Evolutionary conservation across 768 basidiomycete species (phyloP).

Genomic region (Hypsizygus marmoreus): DNA sequence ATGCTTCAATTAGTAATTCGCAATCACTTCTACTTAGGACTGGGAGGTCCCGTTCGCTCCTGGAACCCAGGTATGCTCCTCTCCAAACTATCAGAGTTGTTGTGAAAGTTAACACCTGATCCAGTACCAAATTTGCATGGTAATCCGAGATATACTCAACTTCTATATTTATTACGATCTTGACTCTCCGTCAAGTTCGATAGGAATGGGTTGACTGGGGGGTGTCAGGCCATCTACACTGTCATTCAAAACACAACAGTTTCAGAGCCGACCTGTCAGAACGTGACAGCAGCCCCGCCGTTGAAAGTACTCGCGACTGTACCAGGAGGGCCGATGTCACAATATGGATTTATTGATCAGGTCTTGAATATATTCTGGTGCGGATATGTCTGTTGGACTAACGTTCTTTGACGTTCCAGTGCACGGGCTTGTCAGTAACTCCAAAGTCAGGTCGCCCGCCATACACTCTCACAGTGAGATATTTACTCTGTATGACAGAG

Average conservation of each 20-base stretch:
- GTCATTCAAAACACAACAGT: constrained; percentile 43
- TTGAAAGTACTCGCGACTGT: constrained; percentile 38
- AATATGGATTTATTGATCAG: constrained; percentile 48
- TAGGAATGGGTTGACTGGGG: constrained; percentile 47
- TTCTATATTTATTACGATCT: not conserved
- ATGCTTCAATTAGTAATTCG: not conserved
- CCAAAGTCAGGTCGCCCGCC: constrained; percentile 48
- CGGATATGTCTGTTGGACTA: too few relatives aligned
- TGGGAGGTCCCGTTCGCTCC: constrained; percentile 53
- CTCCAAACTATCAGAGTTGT: not conserved
- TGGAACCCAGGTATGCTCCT: constrained; percentile 36
- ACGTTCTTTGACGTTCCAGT: constrained; percentile 29
- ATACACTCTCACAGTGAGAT: constrained; percentile 46
- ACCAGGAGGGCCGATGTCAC: constrained; percentile 40
- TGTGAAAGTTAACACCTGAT: constrained; percentile 1
- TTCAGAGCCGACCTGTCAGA: constrained; percentile 38
- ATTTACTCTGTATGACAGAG: not conserved
- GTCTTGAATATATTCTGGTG: constrained; percentile 25
- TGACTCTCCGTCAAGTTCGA: constrained; percentile 38
- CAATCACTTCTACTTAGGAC: constrained; percentile 29
- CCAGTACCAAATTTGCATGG: constrained; percentile 63
- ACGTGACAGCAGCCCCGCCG: constrained; percentile 36
- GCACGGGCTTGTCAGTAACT: constrained; percentile 45
- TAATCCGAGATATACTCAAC: constrained; percentile 17
- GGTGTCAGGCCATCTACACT: constrained; percentile 52